A percentile compares a stretch with the other conserved stretches of the same genome.
phyloP scores from a whole-genome alignment of 202 grass and related monocot species.

The Elaeis oleifera region DNA sequence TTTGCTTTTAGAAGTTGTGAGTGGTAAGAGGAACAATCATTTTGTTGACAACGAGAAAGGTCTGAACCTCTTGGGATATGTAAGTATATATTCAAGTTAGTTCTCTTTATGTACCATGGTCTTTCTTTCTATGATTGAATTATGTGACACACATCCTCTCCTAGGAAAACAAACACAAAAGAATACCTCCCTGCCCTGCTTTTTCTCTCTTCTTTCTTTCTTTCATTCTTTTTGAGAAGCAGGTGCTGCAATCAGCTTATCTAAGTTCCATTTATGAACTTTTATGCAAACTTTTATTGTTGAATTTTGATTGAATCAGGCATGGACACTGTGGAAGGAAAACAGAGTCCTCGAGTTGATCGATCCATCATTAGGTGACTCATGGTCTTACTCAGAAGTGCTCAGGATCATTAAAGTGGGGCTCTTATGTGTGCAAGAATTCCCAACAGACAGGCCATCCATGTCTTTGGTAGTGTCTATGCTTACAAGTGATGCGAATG shows the following conservation, averaged over 20 bases:
- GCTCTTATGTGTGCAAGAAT: slow-evolving; percentile 65
- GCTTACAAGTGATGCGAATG: slow-evolving; percentile 43
- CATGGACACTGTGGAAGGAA: slow-evolving; percentile 66
- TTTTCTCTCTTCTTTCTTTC: too few relatives aligned
- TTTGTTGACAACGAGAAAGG: slow-evolving; percentile 41
- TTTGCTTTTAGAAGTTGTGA: slow-evolving; percentile 64
- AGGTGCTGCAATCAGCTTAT: too few relatives aligned
- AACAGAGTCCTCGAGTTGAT: slow-evolving; percentile 36
- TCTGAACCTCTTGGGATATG: slow-evolving; percentile 64
- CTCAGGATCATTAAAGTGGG: slow-evolving; percentile 56
- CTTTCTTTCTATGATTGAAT: not conserved
- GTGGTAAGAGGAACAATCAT: slow-evolving; percentile 47
- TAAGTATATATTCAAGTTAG: slow-evolving; percentile 25
- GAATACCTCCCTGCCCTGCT: too few relatives aligned
- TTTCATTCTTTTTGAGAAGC: too few relatives aligned
- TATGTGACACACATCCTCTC: not conserved
- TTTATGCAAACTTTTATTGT: too few relatives aligned
- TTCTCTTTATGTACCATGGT: too few relatives aligned
- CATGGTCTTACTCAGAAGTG: slow-evolving; percentile 28
- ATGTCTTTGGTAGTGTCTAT: slow-evolving; percentile 48
- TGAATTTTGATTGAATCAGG: slow-evolving; percentile 20
- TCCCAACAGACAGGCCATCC: slow-evolving; percentile 54
- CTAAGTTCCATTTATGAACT: too few relatives aligned
- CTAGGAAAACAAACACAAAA: too few relatives aligned
- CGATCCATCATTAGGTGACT: slow-evolving; percentile 43